Evolutionary conservation across 2,329 filamentous ascomycete genomes (phyloP).

Genomic region (Aspergillus pseudoglaucus): DNA sequence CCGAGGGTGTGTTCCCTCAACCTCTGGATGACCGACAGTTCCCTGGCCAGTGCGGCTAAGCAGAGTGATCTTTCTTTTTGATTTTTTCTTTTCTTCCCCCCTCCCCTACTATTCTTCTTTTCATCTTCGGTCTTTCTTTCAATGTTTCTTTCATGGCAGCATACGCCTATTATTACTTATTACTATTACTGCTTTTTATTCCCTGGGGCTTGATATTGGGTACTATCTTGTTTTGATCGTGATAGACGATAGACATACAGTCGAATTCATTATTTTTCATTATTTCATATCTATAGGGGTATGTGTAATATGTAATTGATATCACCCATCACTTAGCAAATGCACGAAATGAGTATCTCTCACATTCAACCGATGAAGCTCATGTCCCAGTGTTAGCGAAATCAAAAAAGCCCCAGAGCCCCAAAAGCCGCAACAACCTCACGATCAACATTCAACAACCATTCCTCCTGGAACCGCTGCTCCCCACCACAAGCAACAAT

Average conservation of each 20-base stretch:
- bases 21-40: conserved; percentile 29
- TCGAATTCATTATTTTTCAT: background rate
- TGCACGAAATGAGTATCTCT: background rate
- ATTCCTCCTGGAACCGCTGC: conserved; percentile 37
- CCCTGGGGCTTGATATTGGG: background rate
- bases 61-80: background rate
- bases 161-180: background rate
- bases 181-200: background rate
- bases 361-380: background rate
- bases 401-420: conserved; percentile 30
- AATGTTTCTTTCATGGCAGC: background rate
- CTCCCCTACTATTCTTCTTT: no score
- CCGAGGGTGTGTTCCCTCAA: conserved; percentile 44
- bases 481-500: conserved; percentile 35
- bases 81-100: no score
- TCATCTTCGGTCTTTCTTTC: background rate
- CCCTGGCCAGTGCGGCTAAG: conserved; percentile 24
- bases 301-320: background rate
- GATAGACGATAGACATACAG: background rate
- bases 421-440: conserved; percentile 37
- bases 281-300: background rate
- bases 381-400: background rate
- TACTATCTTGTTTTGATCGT: background rate
- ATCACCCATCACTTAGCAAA: background rate
- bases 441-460: conserved; percentile 38